Percentiles rank a stretch among this genome's conserved stretches.
phyloP scores from a whole-genome alignment of 768 basidiomycete species.

The Porphyrellus cyaneotinctus region DNA sequence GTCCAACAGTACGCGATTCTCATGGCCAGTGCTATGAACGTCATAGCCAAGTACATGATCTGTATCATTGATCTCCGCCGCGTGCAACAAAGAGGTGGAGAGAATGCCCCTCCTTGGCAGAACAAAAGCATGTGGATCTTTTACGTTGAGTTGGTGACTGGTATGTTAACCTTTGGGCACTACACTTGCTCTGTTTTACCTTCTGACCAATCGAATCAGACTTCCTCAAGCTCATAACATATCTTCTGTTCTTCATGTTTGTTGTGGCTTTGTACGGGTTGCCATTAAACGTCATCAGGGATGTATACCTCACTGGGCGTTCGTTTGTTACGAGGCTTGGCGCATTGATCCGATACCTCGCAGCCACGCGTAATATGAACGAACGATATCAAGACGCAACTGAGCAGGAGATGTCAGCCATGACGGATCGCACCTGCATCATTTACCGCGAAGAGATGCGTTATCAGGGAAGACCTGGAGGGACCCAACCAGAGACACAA shows the following conservation, averaged over 20 bases:
- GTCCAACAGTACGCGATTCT: slow-evolving; percentile 76
- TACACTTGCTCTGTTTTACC: slow-evolving; percentile 1
- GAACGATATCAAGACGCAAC: slow-evolving; percentile 91
- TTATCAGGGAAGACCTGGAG: slow-evolving; percentile 32
- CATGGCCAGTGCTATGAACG: slow-evolving; percentile 73
- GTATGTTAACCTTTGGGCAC: slow-evolving; percentile 41
- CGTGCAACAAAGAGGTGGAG: slow-evolving; percentile 72
- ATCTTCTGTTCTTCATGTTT: slow-evolving; percentile 89
- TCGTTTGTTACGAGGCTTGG: slow-evolving; percentile 87
- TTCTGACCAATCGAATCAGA: slow-evolving; percentile 46
- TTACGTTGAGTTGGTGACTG: slow-evolving; percentile 89
- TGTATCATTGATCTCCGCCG: slow-evolving; percentile 79
- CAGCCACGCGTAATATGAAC: slow-evolving; percentile 96
- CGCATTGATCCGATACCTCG: slow-evolving; percentile 87
- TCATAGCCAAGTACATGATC: slow-evolving; percentile 77
- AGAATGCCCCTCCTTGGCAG: slow-evolving; percentile 91
- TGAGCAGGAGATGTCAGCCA: slow-evolving; percentile 71
- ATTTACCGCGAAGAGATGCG: slow-evolving; percentile 97
- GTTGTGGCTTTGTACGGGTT: slow-evolving; percentile 94
- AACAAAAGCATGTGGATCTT: slow-evolving; percentile 97
- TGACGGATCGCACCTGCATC: slow-evolving; percentile 92
- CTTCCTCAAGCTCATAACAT: slow-evolving; percentile 89
- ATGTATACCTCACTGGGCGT: slow-evolving; percentile 92
- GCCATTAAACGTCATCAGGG: slow-evolving; percentile 93
- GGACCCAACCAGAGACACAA: slow-evolving; percentile 19